Base-by-base conservation (phyloP, 129 eudicot species). In the Gnaphalium uliginosum region DNA sequence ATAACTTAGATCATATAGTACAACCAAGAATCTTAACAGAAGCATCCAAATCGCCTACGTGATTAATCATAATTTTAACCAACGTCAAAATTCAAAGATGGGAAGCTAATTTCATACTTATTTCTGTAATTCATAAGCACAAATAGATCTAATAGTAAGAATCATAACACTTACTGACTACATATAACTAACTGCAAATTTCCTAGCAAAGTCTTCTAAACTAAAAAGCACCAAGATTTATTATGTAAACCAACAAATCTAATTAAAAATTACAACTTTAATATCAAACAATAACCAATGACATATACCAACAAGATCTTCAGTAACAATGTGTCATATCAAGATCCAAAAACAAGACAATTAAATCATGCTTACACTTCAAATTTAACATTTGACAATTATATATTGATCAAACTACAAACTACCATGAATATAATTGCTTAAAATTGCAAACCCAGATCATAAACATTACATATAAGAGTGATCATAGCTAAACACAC, bases 161-260 rank as follows among this genome's bases (percentile, higher is more conserved):
- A 78, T 24, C 57, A 72, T 11, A 62, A 30, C 14, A 78, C 54
- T 17, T 7, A 43, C 9, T 39, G n/a, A n/a, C n/a, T n/a, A 7
- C 39, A 7, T 32, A 17, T 22, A 63, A 14, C 18, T 14, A 29
- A 27, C 3, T 39, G n/a, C 64, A 61, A 46, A 8, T 29, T 32
- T 39, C 5, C 18, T 14, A 76, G 58, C 30, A 17, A 37, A 25
- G 21, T n/a, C 46, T 3, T 18, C 23, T 5, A 46, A 58, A 37
- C 4, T 24, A 17, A 27, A 18, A 19, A 76, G 30, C 69, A 69
- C 69, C 68, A 37, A 41, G 63, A 69, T 69, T 69, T 19, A 78
- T 41, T 39, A 69, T 59, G 50, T 78, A 27, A 78, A 43, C 53
- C 70, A 58, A 43, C 76, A 60, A 59, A 59, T 59, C 70, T 11